A percentile compares a stretch with the other conserved stretches of the same genome.
These are phyloP conservation scores for Podaxis sp. DNA, from an alignment of 768 basidiomycete genomes.

Conservation along the genomic window DNA sequence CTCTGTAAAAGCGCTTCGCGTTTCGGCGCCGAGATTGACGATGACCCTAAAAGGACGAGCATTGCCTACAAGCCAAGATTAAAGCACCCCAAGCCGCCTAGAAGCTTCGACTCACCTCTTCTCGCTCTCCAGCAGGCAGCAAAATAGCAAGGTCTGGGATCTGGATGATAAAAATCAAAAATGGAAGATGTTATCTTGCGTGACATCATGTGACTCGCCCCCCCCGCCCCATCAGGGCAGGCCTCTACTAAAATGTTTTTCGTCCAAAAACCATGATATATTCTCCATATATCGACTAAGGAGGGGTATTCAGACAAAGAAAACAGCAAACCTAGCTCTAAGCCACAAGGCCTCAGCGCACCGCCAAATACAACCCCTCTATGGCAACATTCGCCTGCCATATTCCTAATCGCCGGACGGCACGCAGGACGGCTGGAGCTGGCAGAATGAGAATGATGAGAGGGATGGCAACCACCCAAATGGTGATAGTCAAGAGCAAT, in stretches of 20 bases:
- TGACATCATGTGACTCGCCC: conserved; percentile 10
- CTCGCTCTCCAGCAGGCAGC: neutral
- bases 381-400: conserved; percentile 87
- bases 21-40: conserved; percentile 71
- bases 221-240: neutral
- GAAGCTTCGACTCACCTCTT: neutral
- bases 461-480: conserved; percentile 59
- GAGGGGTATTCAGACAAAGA: neutral
- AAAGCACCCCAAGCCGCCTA: neutral
- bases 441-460: conserved; percentile 61
- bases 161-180: neutral
- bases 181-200: neutral
- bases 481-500: conserved; percentile 54
- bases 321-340: neutral
- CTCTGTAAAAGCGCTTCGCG: conserved; percentile 62
- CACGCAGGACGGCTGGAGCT: conserved; percentile 65
- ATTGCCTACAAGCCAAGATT: conserved; percentile 37
- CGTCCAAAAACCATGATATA: neutral
- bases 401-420: conserved; percentile 63
- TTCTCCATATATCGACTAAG: neutral
- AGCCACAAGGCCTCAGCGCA: neutral
- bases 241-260: neutral
- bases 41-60: conserved; percentile 79
- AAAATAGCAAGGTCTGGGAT: neutral
- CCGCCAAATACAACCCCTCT: conserved; percentile 55